Evolutionary conservation across 2,329 filamentous ascomycete genomes (phyloP).

Genomic region (Exophiala spinifera): DNA sequence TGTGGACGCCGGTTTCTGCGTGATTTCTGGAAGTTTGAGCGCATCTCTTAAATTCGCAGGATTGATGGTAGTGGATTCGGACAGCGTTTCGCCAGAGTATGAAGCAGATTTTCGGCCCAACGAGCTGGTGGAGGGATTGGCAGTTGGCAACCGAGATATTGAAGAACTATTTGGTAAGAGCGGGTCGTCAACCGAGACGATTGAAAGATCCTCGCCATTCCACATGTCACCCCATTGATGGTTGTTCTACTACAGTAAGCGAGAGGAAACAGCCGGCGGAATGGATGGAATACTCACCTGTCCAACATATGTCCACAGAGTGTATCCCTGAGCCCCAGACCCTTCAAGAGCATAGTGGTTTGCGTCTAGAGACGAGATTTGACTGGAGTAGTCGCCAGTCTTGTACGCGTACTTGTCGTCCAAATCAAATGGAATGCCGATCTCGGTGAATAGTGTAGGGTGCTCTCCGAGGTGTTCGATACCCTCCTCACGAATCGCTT

Average conservation of each 20-base stretch:
- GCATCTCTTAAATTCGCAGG: constrained; percentile 73
- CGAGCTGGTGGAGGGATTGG: constrained; percentile 38
- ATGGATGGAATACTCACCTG: constrained; percentile 51
- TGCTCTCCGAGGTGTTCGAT: constrained; percentile 83
- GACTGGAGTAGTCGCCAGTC: constrained; percentile 90
- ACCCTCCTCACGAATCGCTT: constrained; percentile 79
- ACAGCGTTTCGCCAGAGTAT: constrained; percentile 51
- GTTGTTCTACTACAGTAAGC: constrained; percentile 59
- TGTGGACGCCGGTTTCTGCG: constrained; percentile 48
- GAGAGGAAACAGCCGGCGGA: not conserved
- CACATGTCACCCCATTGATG: constrained; percentile 89
- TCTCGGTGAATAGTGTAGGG: constrained; percentile 87
- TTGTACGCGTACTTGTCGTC: constrained; percentile 93
- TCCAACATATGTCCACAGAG: constrained; percentile 81
- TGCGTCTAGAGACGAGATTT: constrained; percentile 88
- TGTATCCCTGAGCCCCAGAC: constrained; percentile 77
- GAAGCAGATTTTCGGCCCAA: constrained; percentile 45
- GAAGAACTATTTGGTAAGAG: constrained; percentile 41
- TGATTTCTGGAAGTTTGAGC: constrained; percentile 56
- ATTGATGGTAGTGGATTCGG: constrained; percentile 56
- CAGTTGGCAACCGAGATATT: constrained; percentile 31
- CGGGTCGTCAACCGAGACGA: constrained; percentile 80
- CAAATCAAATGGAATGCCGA: constrained; percentile 98
- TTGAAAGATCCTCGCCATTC: constrained; percentile 96
- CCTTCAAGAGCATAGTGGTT: constrained; percentile 93